Evolutionary conservation across 306 rosid genomes (phyloP), one percentile per base, ranked within the genome.

Genomic region (Prunus kanzakura): DNA sequence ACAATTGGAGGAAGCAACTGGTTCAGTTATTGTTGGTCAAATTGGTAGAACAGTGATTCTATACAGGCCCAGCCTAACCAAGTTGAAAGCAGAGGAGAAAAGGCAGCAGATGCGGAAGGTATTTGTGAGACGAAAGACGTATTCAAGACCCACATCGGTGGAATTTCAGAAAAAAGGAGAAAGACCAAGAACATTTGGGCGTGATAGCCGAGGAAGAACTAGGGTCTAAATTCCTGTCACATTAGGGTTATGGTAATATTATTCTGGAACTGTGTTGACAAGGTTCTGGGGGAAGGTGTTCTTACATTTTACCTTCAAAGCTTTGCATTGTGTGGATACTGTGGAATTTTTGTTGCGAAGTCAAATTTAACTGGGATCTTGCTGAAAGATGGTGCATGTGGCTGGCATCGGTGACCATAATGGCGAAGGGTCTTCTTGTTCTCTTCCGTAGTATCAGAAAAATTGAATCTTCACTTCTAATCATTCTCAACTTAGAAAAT

Each of bases 21-120:
- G 93, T 69, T 92, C 96, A 0, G 97, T 92, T 81, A 86, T 90
- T 50, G 91, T 92, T 23, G 82, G 89, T 64, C 83, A 81, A 74
- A 88, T 91, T 72, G 98, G 98, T 67, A 84, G 97, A 80, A 92
- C 97, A 20, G 75, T 90, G 66, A 89, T 90, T 56, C 73, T 94
- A 68, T 94, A 89, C 79, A 76, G 89, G 83, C 98, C 98, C 38
- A 94, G 98, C 83, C 83, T 89, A 71, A 64, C 93, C 73, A 92
- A 90, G 87, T 52, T 89, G 91, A 89, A 94, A 84, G 96, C 88
- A 9, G 97, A 90, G 87, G 95, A 92, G 86, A 88, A 94, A 87
- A 94, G 78, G 86, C 84, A 74, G 73, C 77, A 83, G 78, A 76
- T 66, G 54, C 86, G 82, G 52, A 81, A 85, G 74, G 77, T 82